phyloP scores from a whole-genome alignment of 768 basidiomycete species.

The Rhizopogon vesiculosus region DNA sequence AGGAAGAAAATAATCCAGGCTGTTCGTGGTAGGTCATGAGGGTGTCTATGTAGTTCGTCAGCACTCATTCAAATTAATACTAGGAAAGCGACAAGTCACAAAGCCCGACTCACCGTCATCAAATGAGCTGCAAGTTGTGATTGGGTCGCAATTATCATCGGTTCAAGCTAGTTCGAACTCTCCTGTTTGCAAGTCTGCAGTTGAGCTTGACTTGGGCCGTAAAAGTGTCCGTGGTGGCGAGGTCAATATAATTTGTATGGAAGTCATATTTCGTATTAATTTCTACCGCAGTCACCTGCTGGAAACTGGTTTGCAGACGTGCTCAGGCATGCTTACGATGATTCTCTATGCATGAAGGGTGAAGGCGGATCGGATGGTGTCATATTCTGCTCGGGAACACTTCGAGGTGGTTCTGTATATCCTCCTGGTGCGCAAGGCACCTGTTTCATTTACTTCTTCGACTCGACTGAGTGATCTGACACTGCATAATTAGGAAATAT shows the following conservation, averaged over 20 bases:
- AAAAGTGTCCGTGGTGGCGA: conserved; percentile 71
- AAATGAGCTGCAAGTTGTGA: conserved; percentile 46
- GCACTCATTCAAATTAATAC: not conserved
- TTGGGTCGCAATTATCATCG: conserved; percentile 60
- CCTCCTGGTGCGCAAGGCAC: conserved; percentile 55
- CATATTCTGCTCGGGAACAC: conserved; percentile 76
- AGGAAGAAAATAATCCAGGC: conserved; percentile 59
- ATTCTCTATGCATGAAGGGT: conserved; percentile 52
- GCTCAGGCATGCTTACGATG: conserved; percentile 77
- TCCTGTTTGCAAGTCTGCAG: conserved; percentile 68
- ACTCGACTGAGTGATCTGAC: not conserved
- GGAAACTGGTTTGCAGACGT: conserved; percentile 88
- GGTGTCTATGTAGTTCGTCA: no score
- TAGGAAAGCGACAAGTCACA: conserved; percentile 67
- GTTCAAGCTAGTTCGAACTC: conserved; percentile 68
- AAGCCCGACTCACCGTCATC: conserved; percentile 55
- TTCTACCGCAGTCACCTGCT: conserved; percentile 49
- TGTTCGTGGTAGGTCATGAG: conserved; percentile 46
- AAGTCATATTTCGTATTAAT: not conserved
- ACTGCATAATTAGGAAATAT: conserved; percentile 46
- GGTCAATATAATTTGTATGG: conserved; percentile 29
- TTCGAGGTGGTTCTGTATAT: conserved; percentile 83
- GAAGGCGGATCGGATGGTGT: conserved; percentile 73
- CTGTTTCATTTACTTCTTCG: not conserved
- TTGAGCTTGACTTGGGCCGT: conserved; percentile 69